These are phyloP conservation scores for Quercus lobata DNA, from an alignment of 331 rosid species.

Conservation along the genomic window DNA sequence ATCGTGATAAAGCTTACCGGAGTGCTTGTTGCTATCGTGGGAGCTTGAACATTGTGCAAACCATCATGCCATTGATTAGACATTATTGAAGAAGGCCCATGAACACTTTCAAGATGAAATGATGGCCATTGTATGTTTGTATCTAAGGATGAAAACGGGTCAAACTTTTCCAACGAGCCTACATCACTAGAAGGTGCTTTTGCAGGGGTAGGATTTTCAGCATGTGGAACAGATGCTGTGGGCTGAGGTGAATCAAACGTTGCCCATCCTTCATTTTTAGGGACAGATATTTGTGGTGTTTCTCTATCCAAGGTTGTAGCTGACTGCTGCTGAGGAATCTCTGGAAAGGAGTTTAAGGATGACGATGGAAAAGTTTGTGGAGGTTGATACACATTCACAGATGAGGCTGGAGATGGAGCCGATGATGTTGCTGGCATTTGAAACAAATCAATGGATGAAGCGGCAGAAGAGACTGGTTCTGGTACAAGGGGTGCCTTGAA, in stretches of 20 bases:
- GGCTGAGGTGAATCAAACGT: slow-evolving; percentile 60
- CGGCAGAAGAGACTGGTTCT: slow-evolving; percentile 27
- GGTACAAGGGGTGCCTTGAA: slow-evolving; percentile 26
- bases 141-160: slow-evolving; percentile 35
- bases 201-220: slow-evolving; percentile 26
- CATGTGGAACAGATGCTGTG: slow-evolving; percentile 23
- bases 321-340: slow-evolving; percentile 39
- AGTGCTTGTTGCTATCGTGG: slow-evolving; percentile 22
- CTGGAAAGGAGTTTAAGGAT: slow-evolving; percentile 42
- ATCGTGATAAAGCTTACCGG: slow-evolving; percentile 34
- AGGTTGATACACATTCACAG: slow-evolving; percentile 28
- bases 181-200: slow-evolving; percentile 24
- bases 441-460: slow-evolving; percentile 50
- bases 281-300: slow-evolving; percentile 34
- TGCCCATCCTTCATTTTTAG: slow-evolving; percentile 79
- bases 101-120: slow-evolving; percentile 23
- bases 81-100: slow-evolving; percentile 25
- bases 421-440: slow-evolving; percentile 41
- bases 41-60: slow-evolving; percentile 30
- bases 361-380: slow-evolving; percentile 27
- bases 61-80: slow-evolving; percentile 43
- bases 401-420: slow-evolving; percentile 27
- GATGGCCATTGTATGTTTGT: slow-evolving; percentile 45
- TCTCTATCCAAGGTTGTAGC: slow-evolving; percentile 30
- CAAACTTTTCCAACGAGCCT: slow-evolving; percentile 38